Evolutionary conservation across 495 filamentous ascomycete species (phyloP).

Genomic region (Tuber indicum): DNA sequence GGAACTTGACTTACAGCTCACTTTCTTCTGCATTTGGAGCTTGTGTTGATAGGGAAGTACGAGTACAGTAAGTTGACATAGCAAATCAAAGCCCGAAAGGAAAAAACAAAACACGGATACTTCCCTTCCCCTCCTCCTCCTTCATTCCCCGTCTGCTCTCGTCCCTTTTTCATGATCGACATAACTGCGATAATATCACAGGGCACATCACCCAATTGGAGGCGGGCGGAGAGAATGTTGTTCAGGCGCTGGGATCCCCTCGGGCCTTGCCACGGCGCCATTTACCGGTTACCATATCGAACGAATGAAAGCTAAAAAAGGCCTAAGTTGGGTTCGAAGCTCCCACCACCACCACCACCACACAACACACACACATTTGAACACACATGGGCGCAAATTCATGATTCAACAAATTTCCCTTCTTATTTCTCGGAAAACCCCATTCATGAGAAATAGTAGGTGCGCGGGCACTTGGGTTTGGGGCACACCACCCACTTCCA

Average conservation of each 20-base stretch:
- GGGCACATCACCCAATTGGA: neutral
- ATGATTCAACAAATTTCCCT: neutral
- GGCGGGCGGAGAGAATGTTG: neutral
- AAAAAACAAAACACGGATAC: neutral
- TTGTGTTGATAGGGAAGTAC: neutral
- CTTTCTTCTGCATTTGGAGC: neutral
- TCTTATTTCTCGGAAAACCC: neutral
- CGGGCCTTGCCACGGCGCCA: neutral
- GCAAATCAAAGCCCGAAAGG: neutral
- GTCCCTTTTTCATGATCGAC: slow-evolving; percentile 3
- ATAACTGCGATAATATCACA: slow-evolving; percentile 1
- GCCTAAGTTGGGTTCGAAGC: neutral
- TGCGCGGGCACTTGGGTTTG: neutral
- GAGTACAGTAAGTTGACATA: neutral
- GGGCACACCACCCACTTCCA: neutral
- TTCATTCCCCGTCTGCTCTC: neutral
- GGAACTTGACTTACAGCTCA: neutral
- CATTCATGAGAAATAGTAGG: neutral
- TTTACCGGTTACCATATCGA: neutral
- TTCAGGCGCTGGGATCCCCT: neutral
- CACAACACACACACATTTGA: neutral
- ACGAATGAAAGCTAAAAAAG: neutral
- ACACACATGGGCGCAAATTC: neutral
- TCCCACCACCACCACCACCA: neutral
- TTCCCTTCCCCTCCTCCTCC: neutral